phyloP scores from a whole-genome alignment of 192 early-diverging fungal genomes.

The Podochytrium sp. region DNA sequence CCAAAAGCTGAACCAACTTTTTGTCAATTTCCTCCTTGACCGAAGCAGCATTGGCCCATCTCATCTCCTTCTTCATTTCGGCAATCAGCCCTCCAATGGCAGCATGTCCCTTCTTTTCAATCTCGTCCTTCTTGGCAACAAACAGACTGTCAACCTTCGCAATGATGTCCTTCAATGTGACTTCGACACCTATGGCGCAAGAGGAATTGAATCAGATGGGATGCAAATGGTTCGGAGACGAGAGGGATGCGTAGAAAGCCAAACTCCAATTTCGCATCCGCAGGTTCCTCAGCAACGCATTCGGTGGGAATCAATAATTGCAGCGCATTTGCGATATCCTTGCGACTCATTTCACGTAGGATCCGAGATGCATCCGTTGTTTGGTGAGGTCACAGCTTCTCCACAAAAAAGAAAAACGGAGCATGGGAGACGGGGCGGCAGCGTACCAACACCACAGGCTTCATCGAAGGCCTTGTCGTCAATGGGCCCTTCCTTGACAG shows the following conservation, averaged over 20 bases:
- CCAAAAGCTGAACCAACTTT: constrained; percentile 81
- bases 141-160: constrained; percentile 68
- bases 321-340: no score
- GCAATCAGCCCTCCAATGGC: constrained; percentile 77
- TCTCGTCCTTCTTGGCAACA: constrained; percentile 64
- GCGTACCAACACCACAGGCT: constrained; percentile 90
- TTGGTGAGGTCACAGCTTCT: no score
- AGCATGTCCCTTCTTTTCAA: constrained; percentile 86
- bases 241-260: no score
- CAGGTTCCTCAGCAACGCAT: no score
- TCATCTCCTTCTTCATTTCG: constrained; percentile 65
- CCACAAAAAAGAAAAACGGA: no score
- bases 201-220: no score
- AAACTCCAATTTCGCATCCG: no score
- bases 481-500: constrained; percentile 53
- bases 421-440: not conserved
- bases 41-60: constrained; percentile 87
- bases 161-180: constrained; percentile 78
- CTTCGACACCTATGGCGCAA: constrained; percentile 70
- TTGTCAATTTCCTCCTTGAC: constrained; percentile 90
- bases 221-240: no score
- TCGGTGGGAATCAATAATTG: no score
- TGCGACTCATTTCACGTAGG: no score
- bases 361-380: no score
- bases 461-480: constrained; percentile 77